Conservation (phyloP, 345 rosid species). For the Rhodomyrtus tomentosa region DNA sequence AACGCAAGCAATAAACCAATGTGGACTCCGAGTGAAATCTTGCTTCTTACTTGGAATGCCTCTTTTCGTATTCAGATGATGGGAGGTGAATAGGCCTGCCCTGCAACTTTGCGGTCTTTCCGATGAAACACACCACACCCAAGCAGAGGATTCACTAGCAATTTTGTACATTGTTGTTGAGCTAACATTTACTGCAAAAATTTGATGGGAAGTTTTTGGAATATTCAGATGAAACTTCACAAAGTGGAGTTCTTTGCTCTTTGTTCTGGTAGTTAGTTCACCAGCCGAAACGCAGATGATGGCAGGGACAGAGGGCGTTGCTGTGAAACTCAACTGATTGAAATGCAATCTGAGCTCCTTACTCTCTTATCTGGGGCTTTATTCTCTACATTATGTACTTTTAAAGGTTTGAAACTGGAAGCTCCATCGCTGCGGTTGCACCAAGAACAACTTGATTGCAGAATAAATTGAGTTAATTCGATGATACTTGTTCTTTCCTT, state of each 20-base stretch:
- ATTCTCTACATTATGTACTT: not conserved
- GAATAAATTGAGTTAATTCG: not conserved
- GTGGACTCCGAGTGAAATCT: not conserved
- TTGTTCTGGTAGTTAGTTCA: not conserved
- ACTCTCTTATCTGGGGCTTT: not conserved
- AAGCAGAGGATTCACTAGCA: not conserved
- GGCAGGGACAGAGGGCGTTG: not conserved
- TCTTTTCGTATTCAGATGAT: slow-evolving; percentile 15
- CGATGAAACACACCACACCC: not conserved
- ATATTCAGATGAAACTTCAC: not conserved
- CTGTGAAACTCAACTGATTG: not conserved
- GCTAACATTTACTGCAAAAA: not conserved
- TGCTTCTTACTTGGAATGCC: not conserved
- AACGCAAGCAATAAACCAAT: not conserved
- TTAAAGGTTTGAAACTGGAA: not conserved
- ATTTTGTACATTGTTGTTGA: not conserved
- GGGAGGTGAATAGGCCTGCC: slow-evolving; percentile 8
- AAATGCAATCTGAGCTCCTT: not conserved
- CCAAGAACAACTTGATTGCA: not conserved
- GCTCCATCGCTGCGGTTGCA: not conserved
- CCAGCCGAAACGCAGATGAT: not conserved
- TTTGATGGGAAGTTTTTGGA: not conserved
- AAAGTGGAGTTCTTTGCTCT: not conserved
- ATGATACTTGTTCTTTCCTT: not conserved
- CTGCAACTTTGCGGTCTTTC: not conserved